Percentiles rank a stretch among this genome's conserved stretches.
phyloP scores from a whole-genome alignment of 176 grass and related monocot genomes.

The Coix lacrymajobi region DNA sequence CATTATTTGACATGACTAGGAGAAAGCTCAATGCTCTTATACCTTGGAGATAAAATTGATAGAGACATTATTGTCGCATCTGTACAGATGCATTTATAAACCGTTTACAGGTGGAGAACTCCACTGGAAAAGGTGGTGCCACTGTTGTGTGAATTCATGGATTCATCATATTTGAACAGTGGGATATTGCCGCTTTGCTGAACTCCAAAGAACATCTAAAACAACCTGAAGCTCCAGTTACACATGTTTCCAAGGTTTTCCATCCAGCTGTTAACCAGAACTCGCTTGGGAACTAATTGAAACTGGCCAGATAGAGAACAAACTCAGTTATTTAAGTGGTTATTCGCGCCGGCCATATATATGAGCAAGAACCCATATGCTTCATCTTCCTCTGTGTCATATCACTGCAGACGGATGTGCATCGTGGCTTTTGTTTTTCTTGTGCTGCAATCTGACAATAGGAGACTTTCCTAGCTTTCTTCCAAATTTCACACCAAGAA shows the following conservation, averaged over 20 bases:
- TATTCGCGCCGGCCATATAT: neutral
- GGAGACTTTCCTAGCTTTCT: neutral
- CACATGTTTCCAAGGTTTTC: neutral
- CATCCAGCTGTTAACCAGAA: neutral
- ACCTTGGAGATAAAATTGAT: conserved; percentile 2
- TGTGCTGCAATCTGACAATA: neutral
- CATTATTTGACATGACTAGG: conserved; percentile 32
- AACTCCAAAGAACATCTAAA: neutral
- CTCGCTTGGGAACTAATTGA: neutral
- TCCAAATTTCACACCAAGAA: neutral
- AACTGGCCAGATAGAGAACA: neutral
- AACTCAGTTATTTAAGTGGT: neutral
- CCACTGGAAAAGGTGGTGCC: neutral
- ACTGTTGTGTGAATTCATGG: neutral
- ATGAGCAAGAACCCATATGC: neutral
- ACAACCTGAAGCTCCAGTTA: neutral
- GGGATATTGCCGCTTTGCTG: neutral
- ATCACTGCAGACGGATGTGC: neutral
- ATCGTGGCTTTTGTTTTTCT: neutral
- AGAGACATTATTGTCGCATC: neutral
- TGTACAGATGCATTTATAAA: neutral
- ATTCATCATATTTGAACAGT: neutral
- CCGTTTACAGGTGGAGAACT: neutral
- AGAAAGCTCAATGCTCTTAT: neutral
- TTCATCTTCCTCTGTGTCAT: conserved; percentile 1